A percentile compares a stretch with the other conserved stretches of the same genome.
Conservation (phyloP, 2,329 filamentous ascomycete genomes). For the Orbilia ellipsospora region DNA sequence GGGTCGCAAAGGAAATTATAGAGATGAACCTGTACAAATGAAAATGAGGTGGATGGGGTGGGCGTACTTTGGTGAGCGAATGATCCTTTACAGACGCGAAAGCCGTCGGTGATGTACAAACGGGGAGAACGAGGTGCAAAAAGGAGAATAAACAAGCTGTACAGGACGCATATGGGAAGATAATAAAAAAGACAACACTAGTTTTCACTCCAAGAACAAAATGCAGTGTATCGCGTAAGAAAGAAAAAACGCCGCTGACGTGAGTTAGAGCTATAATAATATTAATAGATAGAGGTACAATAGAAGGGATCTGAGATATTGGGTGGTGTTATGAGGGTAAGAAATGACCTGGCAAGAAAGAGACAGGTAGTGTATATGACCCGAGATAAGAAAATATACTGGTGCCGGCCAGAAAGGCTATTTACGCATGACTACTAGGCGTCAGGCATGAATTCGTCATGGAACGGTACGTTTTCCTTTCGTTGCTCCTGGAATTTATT, state of each 20-base stretch:
- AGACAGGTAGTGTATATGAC: too few species aligned
- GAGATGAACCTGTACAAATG: slow-evolving; percentile 21
- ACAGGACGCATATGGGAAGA: not conserved
- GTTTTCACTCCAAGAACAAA: not conserved
- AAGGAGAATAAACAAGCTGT: slow-evolving; percentile 6
- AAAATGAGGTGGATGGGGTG: slow-evolving; percentile 58
- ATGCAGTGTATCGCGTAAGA: slow-evolving; percentile 40
- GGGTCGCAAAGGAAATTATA: not conserved
- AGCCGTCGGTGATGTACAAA: not conserved
- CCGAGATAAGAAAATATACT: too few species aligned
- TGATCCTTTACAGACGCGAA: slow-evolving; percentile 36
- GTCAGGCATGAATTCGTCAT: slow-evolving; percentile 51
- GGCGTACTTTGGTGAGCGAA: slow-evolving; percentile 28
- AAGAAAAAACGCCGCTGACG: slow-evolving; percentile 35
- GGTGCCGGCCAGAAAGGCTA: too few species aligned
- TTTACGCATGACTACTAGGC: slow-evolving; percentile 4
- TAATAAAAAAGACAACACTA: not conserved
- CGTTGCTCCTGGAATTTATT: slow-evolving; percentile 37
- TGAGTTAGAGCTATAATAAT: slow-evolving; percentile 10
- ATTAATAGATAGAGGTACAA: not conserved
- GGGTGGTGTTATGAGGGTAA: not conserved
- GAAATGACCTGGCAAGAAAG: not conserved
- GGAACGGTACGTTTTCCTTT: slow-evolving; percentile 43
- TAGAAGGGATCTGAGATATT: not conserved
- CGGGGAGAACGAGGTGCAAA: slow-evolving; percentile 1